Evolutionary conservation across 139 green algal species (phyloP), one percentile per base, ranked within the genome.

Genomic region (Micromonas pusilla): DNA sequence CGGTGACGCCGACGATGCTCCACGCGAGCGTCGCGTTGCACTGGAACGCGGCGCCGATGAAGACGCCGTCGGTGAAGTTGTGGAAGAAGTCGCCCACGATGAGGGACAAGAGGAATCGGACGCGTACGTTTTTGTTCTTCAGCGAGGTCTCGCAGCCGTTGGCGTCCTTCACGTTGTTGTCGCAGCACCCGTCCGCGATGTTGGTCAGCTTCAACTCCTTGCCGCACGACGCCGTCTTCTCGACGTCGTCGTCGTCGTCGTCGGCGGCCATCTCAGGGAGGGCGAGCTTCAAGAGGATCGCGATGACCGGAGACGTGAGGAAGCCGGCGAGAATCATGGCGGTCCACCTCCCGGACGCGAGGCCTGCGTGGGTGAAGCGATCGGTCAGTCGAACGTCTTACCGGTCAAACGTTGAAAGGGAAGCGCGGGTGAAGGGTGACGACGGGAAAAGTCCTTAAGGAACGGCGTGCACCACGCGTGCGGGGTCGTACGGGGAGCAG

Each of bases 1-100:
- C 45, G 45, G 45, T 57, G 45, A 57, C 45, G 45, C 9, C 45
- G 45, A 57, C 45, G 45, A 57, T 57, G 9, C 45, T 9, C 45
- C 45, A 57, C 45, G 45, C 45, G 45, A 57, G 45, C 9, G 45
- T 57, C 9, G 63, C 19, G 30, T 36, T 70, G 28, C 28, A 70
- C 28, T 36, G 63, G 63, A 70, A 70, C 63, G 63, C 28, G 63
- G 63, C 63, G 9, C 28, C 63, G 19, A 70, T 70, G 28, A 70
- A 70, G 30, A 70, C 13, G 19, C 63, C 63, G 30, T 70, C 63
- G 63, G 63, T 36, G 63, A 70, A 36, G 63, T 70, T 70, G 19
- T 70, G 63, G 63, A 70, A 70, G 30, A 70, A 70, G 63, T 70
- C 63, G 28, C 63, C 63, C 28, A 20, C 28, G 30, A 70, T 70